Percentiles rank a stretch among this genome's conserved stretches.
phyloP scores from a whole-genome alignment of 495 filamentous ascomycete genomes.

The Rhizodiscina lignyota region DNA sequence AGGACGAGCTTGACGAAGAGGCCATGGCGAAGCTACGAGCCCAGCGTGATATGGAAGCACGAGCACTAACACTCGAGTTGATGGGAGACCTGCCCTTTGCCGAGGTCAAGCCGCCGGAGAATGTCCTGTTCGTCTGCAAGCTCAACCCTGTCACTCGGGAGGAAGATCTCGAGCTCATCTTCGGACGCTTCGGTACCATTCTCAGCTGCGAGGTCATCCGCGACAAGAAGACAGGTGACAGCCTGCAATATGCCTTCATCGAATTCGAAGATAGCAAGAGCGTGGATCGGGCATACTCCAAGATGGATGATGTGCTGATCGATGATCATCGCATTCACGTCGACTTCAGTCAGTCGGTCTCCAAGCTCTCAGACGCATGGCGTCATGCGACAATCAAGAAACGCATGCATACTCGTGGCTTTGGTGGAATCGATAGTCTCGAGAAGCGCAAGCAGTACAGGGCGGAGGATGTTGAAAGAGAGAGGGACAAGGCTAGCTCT shows the following conservation, averaged over 20 bases:
- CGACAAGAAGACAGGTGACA: slow-evolving; percentile 86
- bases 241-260: slow-evolving; percentile 93
- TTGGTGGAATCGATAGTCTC: slow-evolving; percentile 71
- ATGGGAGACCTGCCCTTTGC: slow-evolving; percentile 95
- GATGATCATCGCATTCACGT: slow-evolving; percentile 97
- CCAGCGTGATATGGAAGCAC: slow-evolving; percentile 83
- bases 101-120: slow-evolving; percentile 94
- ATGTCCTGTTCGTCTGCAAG: slow-evolving; percentile 96
- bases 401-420: slow-evolving; percentile 52
- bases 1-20: slow-evolving; percentile 62
- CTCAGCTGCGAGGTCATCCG: slow-evolving; percentile 92
- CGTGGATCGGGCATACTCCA: slow-evolving; percentile 93
- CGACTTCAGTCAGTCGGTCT: slow-evolving; percentile 93
- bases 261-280: slow-evolving; percentile 85
- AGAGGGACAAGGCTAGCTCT: no score
- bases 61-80: slow-evolving; percentile 92
- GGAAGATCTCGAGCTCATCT: slow-evolving; percentile 86
- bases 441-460: slow-evolving; percentile 88
- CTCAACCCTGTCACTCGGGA: slow-evolving; percentile 93
- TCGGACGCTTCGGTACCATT: slow-evolving; percentile 92
- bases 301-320: slow-evolving; percentile 93
- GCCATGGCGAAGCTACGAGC: slow-evolving; percentile 62
- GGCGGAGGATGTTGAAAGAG: slow-evolving; percentile 38
- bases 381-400: slow-evolving; percentile 77
- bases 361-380: slow-evolving; percentile 81